Conservation (phyloP, 2,329 filamentous ascomycete species). For the Gremmenia infestans region DNA sequence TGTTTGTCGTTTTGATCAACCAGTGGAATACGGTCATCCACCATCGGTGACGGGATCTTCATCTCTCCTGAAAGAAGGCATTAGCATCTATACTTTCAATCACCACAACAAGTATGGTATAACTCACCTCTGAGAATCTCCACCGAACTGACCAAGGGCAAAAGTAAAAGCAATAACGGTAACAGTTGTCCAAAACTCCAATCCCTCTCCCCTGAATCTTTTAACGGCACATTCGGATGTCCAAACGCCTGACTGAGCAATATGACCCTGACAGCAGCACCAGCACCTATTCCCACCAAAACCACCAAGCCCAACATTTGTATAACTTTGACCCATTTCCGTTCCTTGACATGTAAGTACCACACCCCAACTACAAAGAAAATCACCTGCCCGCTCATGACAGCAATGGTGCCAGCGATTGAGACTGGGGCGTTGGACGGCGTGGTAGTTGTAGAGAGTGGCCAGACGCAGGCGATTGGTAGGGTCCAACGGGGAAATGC, state of each 20-base stretch:
- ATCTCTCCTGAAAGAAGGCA: slow-evolving; percentile 17
- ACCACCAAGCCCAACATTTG: slow-evolving; percentile 49
- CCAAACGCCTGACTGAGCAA: slow-evolving; percentile 58
- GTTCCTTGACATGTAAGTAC: slow-evolving; percentile 55
- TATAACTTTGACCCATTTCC: slow-evolving; percentile 49
- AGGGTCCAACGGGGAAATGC: slow-evolving; percentile 38
- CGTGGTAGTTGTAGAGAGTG: slow-evolving; percentile 35
- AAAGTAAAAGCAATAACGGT: slow-evolving; percentile 52
- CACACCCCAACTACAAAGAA: slow-evolving; percentile 57
- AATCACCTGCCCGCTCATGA: slow-evolving; percentile 53
- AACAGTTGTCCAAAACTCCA: slow-evolving; percentile 63
- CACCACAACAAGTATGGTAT: slow-evolving; percentile 12
- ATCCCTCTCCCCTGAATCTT: slow-evolving; percentile 47
- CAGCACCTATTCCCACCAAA: slow-evolving; percentile 48
- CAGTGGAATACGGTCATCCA: slow-evolving; percentile 36
- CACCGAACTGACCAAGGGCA: slow-evolving; percentile 54
- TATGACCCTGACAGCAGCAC: slow-evolving; percentile 52
- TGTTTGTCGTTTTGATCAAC: slow-evolving; percentile 38
- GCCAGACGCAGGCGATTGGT: slow-evolving; percentile 59
- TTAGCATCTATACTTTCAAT: neutral
- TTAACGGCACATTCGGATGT: slow-evolving; percentile 43
- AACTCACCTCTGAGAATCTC: slow-evolving; percentile 52
- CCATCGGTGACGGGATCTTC: slow-evolving; percentile 38
- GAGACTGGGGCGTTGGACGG: slow-evolving; percentile 42
- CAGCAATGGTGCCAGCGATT: slow-evolving; percentile 54